Base-by-base conservation (phyloP, 169 alveolate genomes). In the Cryptosporidium meleagridis region DNA sequence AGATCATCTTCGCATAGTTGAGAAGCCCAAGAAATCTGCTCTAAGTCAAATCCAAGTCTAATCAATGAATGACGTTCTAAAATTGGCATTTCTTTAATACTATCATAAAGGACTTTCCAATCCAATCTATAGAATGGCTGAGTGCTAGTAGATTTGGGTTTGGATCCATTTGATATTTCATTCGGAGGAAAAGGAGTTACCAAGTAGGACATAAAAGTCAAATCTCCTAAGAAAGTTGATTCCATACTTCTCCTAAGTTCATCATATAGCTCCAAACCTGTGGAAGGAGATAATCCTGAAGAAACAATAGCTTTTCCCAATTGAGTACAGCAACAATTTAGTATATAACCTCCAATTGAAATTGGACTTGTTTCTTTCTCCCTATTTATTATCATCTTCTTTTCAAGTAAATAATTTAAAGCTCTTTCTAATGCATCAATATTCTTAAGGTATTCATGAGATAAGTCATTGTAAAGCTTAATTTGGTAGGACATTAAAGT, bases 241-340 rank as follows among this genome's bases (percentile, higher is more conserved):
- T 23, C 21, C 39, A 44, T 80, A 44, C 23, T 44, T 33, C 52
- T 67, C 7, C 48, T 44, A 4, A 80, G 61, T 23, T 80, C 89
- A 16, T 31, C 9, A 39, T 80, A 61, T 9, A 80, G 70, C 16
- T 80, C 89, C 8, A 16, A 41, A 14, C 89, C 89, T 4, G 29
- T 65, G 53, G 75, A 59, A 18, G 89, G 89, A 44, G 89, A 62
- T 41, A 80, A n/a, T 1, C 89, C 89, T 48, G 89, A 59, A 23
- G 89, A 21, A 48, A 48, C 89, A 14, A 62, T 48, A 8, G 89
- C 61, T 26, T 44, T 80, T 14, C 89, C 89, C 26, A 80, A 45
- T 35, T 29, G 6, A 41, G 89, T 80, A 39, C 89, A 80, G 21
- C 23, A 41, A n/a, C 59, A 67, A 31, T 80, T 44, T 2, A 80